Base-by-base conservation (phyloP, 2,329 filamentous ascomycete genomes). In the Pseudogymnoascus sp. region DNA sequence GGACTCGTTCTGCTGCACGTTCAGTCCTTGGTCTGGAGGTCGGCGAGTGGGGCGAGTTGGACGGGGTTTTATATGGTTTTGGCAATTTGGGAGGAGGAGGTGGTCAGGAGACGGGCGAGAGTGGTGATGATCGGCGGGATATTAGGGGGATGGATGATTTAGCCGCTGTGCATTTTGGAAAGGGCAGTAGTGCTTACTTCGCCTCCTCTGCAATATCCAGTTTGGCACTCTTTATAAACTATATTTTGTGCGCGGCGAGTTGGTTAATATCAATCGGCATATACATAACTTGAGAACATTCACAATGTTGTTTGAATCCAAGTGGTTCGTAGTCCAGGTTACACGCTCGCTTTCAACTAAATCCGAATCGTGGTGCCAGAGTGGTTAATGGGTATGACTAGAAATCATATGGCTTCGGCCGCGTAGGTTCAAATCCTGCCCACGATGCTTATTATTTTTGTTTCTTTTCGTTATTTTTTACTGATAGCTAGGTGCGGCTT, bases 361-460 rank as follows among this genome's bases (percentile, higher is more conserved):
- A 8, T 8, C 21, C 21, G 21, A 9, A 15, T n/a, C 42, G 42
- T 48, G 42, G 18, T 48, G 42, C 42, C 42, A 48, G 42, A 48
- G 40, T 48, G 42, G 42, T 48, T 48, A 48, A 48, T 48, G 42
- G 42, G 42, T 48, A 48, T 48, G 42, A 48, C 42, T 48, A 48
- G 42, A 45, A 45, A 45, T 45, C 40, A 45, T 45, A 45, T 45
- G 40, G 40, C 27, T 45, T 45, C 40, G 40, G 40, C 40, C 40
- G 40, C 40, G 40, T 45, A 45, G 40, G 40, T 45, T 45, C 40
- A 45, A 45, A 45, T 45, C 40, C 40, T 45, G 40, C 40, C 13
- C 40, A 45, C 40, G 40, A 9, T 21, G 21, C 1, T 21, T 2
- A n/a, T n/a, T n/a, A n/a, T n/a, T n/a, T n/a, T n/a, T n/a, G 39